Percentiles rank a stretch among this genome's conserved stretches.
phyloP scores from a whole-genome alignment of 441 rosid genomes.

The Eutrema salsugineum region DNA sequence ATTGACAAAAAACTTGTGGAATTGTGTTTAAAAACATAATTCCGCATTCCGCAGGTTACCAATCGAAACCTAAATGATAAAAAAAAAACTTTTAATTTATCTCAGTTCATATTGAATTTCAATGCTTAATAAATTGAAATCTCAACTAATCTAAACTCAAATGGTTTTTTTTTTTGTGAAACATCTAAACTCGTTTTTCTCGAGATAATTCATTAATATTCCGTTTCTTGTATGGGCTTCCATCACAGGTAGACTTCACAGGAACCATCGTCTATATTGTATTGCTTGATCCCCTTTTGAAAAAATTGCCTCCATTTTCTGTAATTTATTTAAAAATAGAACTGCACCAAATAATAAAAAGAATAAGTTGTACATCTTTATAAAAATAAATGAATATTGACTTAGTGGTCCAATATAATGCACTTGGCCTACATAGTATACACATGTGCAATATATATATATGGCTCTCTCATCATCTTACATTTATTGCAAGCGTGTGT shows the following conservation, averaged over 20 bases:
- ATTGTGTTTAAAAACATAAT: too few relatives aligned
- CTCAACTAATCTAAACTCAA: background rate
- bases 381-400: background rate
- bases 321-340: background rate
- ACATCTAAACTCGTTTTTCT: background rate
- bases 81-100: background rate
- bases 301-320: background rate
- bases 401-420: conserved; percentile 7
- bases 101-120: background rate
- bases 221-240: background rate
- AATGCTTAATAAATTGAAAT: background rate
- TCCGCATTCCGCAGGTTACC: too few relatives aligned
- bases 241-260: background rate
- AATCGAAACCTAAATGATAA: too few relatives aligned
- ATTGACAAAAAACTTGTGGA: too few relatives aligned
- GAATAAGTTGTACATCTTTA: background rate
- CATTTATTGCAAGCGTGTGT: conserved; percentile 26
- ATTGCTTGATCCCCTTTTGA: background rate
- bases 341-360: background rate
- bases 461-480: conserved; percentile 1
- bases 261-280: background rate
- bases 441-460: background rate
- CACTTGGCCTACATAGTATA: conserved; percentile 10
- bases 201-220: background rate
- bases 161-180: background rate